A percentile compares a stretch with the other conserved stretches of the same genome.
Conservation (phyloP, 2,329 filamentous ascomycete genomes). For the Diaporthe amygdali region DNA sequence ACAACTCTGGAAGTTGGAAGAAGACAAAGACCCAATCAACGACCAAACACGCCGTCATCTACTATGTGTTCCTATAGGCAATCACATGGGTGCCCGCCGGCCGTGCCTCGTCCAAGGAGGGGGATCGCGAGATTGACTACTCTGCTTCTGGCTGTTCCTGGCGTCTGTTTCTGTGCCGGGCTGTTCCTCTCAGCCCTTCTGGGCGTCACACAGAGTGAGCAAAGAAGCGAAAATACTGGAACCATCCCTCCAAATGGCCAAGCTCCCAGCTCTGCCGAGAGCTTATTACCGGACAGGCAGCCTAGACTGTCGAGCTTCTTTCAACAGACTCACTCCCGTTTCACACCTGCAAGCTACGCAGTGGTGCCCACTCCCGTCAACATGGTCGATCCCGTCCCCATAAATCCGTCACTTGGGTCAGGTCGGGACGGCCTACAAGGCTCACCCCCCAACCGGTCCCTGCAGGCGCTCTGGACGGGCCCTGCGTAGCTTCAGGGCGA, state of each 20-base stretch:
- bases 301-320: not conserved
- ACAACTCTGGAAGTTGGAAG: not conserved
- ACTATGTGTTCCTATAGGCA: not conserved
- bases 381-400: conserved; percentile 16
- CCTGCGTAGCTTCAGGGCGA: not conserved
- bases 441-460: conserved; percentile 4
- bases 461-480: not conserved
- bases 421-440: conserved; percentile 7
- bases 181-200: not conserved
- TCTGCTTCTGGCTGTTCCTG: not conserved
- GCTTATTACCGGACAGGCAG: conserved; percentile 3
- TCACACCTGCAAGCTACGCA: conserved; percentile 12
- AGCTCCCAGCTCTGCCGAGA: conserved; percentile 14
- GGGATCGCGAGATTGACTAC: not conserved
- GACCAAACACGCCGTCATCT: not conserved
- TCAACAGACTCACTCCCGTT: conserved; percentile 14
- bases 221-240: not conserved
- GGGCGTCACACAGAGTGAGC: not conserved
- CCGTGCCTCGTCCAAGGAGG: no score
- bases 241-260: not conserved
- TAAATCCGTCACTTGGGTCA: conserved; percentile 4
- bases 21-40: not conserved
- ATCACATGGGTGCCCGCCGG: conserved; percentile 12
- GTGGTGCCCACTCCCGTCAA: conserved; percentile 5
- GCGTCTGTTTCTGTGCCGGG: not conserved